phyloP scores from a whole-genome alignment of 2,329 filamentous ascomycete species.

The Trichoderma sp. region DNA sequence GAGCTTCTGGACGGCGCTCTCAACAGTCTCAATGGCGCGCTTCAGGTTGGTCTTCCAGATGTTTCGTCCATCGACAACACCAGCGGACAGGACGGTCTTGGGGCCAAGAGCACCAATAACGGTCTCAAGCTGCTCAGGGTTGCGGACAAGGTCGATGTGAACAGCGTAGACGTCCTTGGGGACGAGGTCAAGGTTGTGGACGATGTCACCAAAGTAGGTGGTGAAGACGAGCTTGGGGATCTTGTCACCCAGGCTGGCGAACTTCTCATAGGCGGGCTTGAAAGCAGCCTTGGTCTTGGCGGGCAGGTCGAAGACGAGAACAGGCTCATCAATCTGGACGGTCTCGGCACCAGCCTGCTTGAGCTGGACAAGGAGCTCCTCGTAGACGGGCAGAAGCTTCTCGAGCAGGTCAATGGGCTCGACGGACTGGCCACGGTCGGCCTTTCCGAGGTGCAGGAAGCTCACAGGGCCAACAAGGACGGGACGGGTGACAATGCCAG shows the following conservation, averaged over 20 bases:
- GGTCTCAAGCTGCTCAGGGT: conserved; percentile 93
- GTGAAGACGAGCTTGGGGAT: conserved; percentile 88
- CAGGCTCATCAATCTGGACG: conserved; percentile 97
- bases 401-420: conserved; percentile 92
- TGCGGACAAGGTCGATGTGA: conserved; percentile 95
- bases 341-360: conserved; percentile 95
- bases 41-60: conserved; percentile 99
- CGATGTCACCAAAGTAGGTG: conserved; percentile 99
- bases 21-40: conserved; percentile 86
- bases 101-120: conserved; percentile 81
- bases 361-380: conserved; percentile 87
- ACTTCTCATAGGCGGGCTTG: conserved; percentile 95
- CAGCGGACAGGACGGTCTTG: conserved; percentile 88
- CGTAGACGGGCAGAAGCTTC: conserved; percentile 92
- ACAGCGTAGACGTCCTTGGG: conserved; percentile 80
- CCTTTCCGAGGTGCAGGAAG: conserved; percentile 97
- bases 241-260: conserved; percentile 73
- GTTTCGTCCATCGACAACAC: conserved; percentile 98
- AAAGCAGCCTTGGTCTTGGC: conserved; percentile 92
- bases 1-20: conserved; percentile 89
- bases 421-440: conserved; percentile 91
- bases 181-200: conserved; percentile 96
- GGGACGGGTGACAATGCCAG: conserved; percentile 88
- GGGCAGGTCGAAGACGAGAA: conserved; percentile 92
- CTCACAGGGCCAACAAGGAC: conserved; percentile 95